A percentile compares a stretch with the other conserved stretches of the same genome.
These are phyloP conservation scores for Polymyxa betae DNA, from an alignment of 208 protist species.

Conservation along the genomic window DNA sequence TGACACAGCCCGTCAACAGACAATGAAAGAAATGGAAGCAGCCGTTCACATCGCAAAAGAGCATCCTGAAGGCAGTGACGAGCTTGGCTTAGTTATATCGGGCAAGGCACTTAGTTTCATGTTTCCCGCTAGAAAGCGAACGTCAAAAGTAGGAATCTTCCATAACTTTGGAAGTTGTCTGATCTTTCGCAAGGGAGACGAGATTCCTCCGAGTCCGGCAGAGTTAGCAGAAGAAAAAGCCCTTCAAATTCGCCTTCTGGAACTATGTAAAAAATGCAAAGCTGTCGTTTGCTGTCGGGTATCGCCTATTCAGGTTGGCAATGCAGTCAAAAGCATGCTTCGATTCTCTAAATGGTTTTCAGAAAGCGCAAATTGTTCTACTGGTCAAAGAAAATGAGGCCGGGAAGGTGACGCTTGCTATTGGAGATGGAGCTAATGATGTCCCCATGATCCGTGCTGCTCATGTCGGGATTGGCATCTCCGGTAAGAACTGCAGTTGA, in stretches of 20 bases:
- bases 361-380: conserved; percentile 60
- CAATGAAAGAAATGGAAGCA: conserved; percentile 40
- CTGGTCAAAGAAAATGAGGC: conserved; percentile 17
- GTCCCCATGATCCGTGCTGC: conserved; percentile 69
- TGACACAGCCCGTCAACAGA: neutral
- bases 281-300: conserved; percentile 89
- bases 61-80: neutral
- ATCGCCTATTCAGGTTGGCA: conserved; percentile 75
- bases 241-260: conserved; percentile 68
- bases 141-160: neutral
- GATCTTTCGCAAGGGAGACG: conserved; percentile 7
- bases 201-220: neutral
- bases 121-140: conserved; percentile 2
- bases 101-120: conserved; percentile 42
- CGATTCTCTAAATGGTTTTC: neutral
- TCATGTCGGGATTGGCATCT: conserved; percentile 67
- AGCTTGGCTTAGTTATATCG: conserved; percentile 4
- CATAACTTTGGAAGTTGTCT: neutral
- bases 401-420: conserved; percentile 59
- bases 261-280: conserved; percentile 74
- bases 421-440: conserved; percentile 74
- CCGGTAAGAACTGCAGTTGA: neutral
- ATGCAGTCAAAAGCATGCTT: no score
- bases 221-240: neutral
- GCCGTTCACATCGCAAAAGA: neutral